Base-by-base conservation (phyloP, 2,329 filamentous ascomycete species). In the Alternaria gansuensis region DNA sequence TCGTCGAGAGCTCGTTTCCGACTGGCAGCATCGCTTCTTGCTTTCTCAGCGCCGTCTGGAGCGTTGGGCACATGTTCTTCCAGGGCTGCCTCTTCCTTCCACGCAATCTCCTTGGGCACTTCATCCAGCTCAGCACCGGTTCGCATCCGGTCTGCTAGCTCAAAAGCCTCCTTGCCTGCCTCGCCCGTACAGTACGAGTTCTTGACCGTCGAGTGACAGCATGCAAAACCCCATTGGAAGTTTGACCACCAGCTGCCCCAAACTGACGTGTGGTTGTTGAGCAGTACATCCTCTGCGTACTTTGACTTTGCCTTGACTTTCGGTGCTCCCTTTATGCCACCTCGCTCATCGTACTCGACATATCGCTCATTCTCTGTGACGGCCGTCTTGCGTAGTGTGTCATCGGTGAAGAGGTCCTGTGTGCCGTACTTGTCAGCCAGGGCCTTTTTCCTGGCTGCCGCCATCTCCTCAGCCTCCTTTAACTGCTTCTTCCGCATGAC, bases 181-280 rank as follows among this genome's bases (percentile, higher is more conserved):
- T 95, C 92, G 26, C 95, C 95, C 0, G 94, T 98, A 77, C 95
- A 99, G 73, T 98, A 99, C 72, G 93, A 97, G 78, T 99, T 98
- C 80, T 96, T 97, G 63, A 96, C 87, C 23, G 88, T 89, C 0
- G 93, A 97, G 76, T 96, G 93, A 81, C 95, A 99, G 78, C 95
- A 99, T 23, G 91, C 86, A 78, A 97, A 99, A 1, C 95, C 95
- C 95, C 95, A 99, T 78, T 90, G 86, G 80, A 97, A 98, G 73
- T 92, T 88, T 52, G 88, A 87, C 95, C 95, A 99, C 95, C 95
- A 99, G 72, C 93, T 97, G 48, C 95, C 95, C 91, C 93, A 99
- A 3, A 97, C 89, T 0, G 90, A 89, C 3, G 87, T 92, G 79
- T 99, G 95, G 73, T 99, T 99, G 81, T 96, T 94, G 75, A 90